These are phyloP conservation scores for Perilla frutescens DNA, from an alignment of 257 asterid species.

Conservation along the genomic window DNA sequence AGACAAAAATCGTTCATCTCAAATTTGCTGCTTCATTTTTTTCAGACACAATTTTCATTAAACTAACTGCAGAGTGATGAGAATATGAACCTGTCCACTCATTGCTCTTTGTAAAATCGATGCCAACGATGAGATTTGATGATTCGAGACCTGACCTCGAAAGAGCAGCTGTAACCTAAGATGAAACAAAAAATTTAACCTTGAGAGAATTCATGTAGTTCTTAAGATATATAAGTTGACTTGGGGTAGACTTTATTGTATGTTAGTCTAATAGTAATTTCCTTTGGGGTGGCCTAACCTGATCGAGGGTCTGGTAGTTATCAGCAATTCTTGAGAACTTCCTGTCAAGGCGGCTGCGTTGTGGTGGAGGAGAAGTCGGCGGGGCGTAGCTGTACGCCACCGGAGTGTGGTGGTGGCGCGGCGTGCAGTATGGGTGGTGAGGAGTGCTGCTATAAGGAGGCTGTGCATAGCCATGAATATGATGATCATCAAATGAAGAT, in stretches of 20 bases:
- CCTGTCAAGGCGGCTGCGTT: constrained; percentile 34
- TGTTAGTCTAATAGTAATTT: background rate
- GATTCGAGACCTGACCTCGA: constrained; percentile 58
- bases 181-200: background rate
- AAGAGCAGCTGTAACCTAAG: constrained; percentile 57
- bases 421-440: constrained; percentile 40
- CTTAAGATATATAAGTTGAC: background rate
- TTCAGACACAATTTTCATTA: too few relatives aligned
- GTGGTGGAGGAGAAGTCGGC: constrained; percentile 24
- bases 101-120: constrained; percentile 66
- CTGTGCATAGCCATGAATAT: constrained; percentile 36
- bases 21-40: background rate
- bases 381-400: constrained; percentile 30
- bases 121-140: constrained; percentile 59
- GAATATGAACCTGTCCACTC: constrained; percentile 57
- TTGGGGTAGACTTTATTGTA: constrained; percentile 5
- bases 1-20: background rate
- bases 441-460: constrained; percentile 29
- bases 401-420: constrained; percentile 50
- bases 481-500: constrained; percentile 43
- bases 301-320: constrained; percentile 51
- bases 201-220: background rate
- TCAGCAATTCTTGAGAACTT: constrained; percentile 53
- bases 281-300: constrained; percentile 38
- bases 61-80: background rate